These are phyloP conservation scores for Kwoniella heveanensis DNA, from an alignment of 768 basidiomycete genomes.

Conservation along the genomic window DNA sequence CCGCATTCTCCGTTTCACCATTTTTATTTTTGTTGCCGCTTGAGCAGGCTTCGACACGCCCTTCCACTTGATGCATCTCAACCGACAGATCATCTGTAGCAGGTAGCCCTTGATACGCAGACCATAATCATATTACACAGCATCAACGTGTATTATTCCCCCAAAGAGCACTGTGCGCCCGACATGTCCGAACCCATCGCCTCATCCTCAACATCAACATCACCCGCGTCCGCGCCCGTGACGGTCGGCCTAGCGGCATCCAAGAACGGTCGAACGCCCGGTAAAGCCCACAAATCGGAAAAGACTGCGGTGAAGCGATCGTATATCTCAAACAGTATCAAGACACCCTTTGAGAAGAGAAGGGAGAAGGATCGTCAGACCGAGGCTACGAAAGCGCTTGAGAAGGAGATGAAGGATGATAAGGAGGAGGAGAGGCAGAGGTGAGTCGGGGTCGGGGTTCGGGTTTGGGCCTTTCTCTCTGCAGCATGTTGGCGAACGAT, in stretches of 20 bases:
- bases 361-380: conserved; percentile 36
- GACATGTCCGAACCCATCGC: conserved; percentile 19
- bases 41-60: too few species aligned
- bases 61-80: too few species aligned
- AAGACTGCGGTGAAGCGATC: conserved; percentile 41
- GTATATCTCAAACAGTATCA: conserved; percentile 44
- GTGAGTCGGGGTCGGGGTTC: conserved; percentile 26
- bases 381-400: conserved; percentile 46
- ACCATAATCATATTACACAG: background rate
- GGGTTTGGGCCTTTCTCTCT: background rate
- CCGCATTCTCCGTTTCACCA: background rate
- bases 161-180: background rate
- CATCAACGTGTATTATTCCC: background rate
- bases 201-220: conserved; percentile 20
- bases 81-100: too few species aligned
- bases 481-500: too few species aligned
- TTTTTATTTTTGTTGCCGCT: conserved; percentile 1
- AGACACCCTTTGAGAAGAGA: conserved; percentile 44
- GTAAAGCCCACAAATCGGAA: conserved; percentile 43
- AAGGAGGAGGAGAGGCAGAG: conserved; percentile 42
- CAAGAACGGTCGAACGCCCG: conserved; percentile 38
- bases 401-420: conserved; percentile 53
- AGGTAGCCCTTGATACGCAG: background rate
- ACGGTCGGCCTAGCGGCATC: conserved; percentile 29
- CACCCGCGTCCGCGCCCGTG: conserved; percentile 17